Evolutionary conservation across 1,139 yeast genomes (phyloP).

Genomic region (Yamadazyma atlantica): DNA sequence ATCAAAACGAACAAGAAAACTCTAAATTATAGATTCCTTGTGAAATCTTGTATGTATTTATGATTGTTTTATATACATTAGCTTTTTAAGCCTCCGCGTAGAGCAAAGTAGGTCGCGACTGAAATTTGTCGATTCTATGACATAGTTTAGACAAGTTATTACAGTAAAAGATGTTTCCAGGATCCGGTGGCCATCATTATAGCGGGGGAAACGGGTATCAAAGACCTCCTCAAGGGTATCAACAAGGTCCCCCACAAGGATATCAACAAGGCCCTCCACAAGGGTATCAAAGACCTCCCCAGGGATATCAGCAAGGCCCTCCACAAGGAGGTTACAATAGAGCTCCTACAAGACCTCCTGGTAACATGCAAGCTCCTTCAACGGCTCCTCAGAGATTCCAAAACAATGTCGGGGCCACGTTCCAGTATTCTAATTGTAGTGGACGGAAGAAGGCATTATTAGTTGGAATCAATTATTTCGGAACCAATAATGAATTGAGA

Average conservation of each 20-base stretch:
- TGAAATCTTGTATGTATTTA: too few species aligned
- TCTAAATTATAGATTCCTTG: background rate
- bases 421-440: conserved; percentile 72
- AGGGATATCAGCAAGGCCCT: conserved; percentile 9
- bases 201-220: conserved; percentile 7
- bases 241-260: conserved; percentile 11
- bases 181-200: conserved; percentile 26
- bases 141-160: too few species aligned
- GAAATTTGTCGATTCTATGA: too few species aligned
- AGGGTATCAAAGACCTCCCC: conserved; percentile 9
- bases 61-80: too few species aligned
- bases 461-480: conserved; percentile 85
- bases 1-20: conserved; percentile 13
- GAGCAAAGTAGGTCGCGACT: too few species aligned
- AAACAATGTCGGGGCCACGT: conserved; percentile 35
- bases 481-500: conserved; percentile 63
- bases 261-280: conserved; percentile 8
- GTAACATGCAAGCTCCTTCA: conserved; percentile 22
- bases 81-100: too few species aligned
- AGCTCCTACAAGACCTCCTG: conserved; percentile 1
- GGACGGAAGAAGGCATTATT: conserved; percentile 80
- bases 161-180: conserved; percentile 32
- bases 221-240: conserved; percentile 18
- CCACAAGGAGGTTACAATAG: conserved; percentile 11
- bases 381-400: conserved; percentile 34